Evolutionary conservation across 768 basidiomycete genomes (phyloP).

Genomic region (Hortiboletus campestris): DNA sequence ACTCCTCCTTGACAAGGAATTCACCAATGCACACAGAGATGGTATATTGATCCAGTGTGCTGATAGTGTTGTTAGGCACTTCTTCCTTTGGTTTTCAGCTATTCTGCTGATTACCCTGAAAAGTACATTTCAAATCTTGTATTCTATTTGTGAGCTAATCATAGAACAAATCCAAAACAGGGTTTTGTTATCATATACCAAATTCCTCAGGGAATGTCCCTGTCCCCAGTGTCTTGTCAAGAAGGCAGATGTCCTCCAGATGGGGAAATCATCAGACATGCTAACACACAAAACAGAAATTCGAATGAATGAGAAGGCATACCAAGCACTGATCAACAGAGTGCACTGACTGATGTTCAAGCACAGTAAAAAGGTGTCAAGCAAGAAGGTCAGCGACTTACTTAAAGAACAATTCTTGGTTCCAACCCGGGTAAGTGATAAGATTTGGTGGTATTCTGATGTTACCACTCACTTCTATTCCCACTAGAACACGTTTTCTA

Average conservation of each 20-base stretch:
- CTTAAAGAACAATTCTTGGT: background rate
- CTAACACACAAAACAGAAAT: fast-evolving
- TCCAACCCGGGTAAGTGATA: background rate
- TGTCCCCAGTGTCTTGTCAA: background rate
- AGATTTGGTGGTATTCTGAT: no score
- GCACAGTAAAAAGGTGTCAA: background rate
- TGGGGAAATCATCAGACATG: background rate
- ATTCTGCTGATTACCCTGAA: slow-evolving; percentile 14
- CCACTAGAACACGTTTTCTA: background rate
- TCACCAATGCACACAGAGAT: slow-evolving; percentile 10
- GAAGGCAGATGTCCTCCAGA: background rate
- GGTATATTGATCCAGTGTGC: slow-evolving; percentile 13
- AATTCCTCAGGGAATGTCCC: slow-evolving; percentile 1
- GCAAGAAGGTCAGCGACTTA: background rate
- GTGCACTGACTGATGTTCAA: background rate
- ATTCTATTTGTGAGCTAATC: no score
- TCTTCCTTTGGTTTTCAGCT: slow-evolving; percentile 17
- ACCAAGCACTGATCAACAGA: fast-evolving
- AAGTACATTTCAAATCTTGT: background rate
- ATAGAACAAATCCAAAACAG: background rate
- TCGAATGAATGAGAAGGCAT: background rate
- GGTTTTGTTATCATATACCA: background rate
- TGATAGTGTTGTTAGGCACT: slow-evolving; percentile 7
- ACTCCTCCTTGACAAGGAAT: slow-evolving; percentile 13
- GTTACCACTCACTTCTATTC: no score